Conservation (phyloP, 306 rosid genomes). For the Quercus robur region DNA sequence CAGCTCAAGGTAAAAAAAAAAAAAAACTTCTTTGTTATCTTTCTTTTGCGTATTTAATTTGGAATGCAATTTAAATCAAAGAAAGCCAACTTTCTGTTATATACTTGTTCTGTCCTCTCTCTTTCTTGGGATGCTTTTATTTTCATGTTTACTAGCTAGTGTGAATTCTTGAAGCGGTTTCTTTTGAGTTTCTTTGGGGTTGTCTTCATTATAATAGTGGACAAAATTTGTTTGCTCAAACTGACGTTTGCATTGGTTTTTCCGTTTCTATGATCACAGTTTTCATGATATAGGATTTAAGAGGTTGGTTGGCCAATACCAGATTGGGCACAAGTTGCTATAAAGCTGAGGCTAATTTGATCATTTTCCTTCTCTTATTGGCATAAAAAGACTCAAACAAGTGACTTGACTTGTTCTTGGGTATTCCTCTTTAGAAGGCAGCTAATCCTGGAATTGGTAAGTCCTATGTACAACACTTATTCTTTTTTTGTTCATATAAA, state of each 20-base stretch:
- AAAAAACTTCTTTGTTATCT: slow-evolving; percentile 10
- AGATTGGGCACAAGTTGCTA: slow-evolving; percentile 21
- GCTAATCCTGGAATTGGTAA: slow-evolving; percentile 45
- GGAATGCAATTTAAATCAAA: not conserved
- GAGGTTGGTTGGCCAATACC: slow-evolving; percentile 23
- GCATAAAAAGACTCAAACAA: not conserved
- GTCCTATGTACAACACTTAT: not conserved
- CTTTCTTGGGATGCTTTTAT: not conserved
- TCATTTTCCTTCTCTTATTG: slow-evolving; percentile 10
- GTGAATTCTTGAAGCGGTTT: slow-evolving; percentile 10
- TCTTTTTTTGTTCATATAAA: not conserved
- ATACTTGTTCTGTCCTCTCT: not conserved
- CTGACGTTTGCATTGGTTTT: slow-evolving; percentile 41
- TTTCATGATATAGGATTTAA: slow-evolving; percentile 37
- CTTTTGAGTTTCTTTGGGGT: slow-evolving; percentile 1
- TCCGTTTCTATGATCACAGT: slow-evolving; percentile 33
- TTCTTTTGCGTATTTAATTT: slow-evolving; percentile 15
- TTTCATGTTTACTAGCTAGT: not conserved
- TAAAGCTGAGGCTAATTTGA: slow-evolving; percentile 29
- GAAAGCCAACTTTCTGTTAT: not conserved
- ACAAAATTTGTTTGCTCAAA: slow-evolving; percentile 36
- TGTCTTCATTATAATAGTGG: slow-evolving; percentile 24
- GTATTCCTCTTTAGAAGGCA: slow-evolving; percentile 16
- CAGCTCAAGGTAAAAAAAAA: slow-evolving; percentile 48
- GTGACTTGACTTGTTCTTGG: not conserved